Evolutionary conservation across 2,329 filamentous ascomycete genomes (phyloP).

Genomic region (Hymenoscyphus infarciens): DNA sequence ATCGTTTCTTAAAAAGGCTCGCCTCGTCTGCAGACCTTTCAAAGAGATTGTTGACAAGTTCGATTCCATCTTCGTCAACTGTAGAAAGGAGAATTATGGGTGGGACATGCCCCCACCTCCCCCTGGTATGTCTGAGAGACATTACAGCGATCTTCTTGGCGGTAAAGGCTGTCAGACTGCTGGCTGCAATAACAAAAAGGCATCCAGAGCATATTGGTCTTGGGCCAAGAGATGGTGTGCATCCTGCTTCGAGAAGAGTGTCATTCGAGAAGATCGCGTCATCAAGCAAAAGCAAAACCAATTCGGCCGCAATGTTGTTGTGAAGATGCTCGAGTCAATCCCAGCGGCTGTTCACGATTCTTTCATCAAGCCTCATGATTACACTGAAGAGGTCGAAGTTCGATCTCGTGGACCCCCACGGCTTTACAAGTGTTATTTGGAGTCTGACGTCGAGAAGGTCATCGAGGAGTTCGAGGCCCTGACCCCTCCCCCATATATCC

Average conservation of each 20-base stretch:
- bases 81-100: slow-evolving; percentile 32
- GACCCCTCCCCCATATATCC: slow-evolving; percentile 24
- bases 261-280: slow-evolving; percentile 33
- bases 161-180: slow-evolving; percentile 32
- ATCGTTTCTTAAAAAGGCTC: slow-evolving; percentile 31
- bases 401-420: slow-evolving; percentile 23
- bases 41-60: slow-evolving; percentile 24
- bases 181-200: slow-evolving; percentile 26
- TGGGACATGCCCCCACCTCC: slow-evolving; percentile 28
- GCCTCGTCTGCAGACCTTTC: slow-evolving; percentile 25
- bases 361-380: slow-evolving; percentile 33
- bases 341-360: slow-evolving; percentile 34
- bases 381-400: slow-evolving; percentile 24
- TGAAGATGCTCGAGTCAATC: slow-evolving; percentile 33
- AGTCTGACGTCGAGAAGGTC: slow-evolving; percentile 26
- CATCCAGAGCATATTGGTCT: slow-evolving; percentile 33
- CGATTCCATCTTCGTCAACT: slow-evolving; percentile 31
- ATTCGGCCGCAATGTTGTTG: slow-evolving; percentile 22
- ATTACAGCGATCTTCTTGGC: slow-evolving; percentile 32
- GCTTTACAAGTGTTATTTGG: slow-evolving; percentile 32
- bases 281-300: slow-evolving; percentile 26
- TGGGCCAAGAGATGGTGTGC: slow-evolving; percentile 34
- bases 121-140: slow-evolving; percentile 24
- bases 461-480: slow-evolving; percentile 31
- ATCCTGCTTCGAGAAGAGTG: slow-evolving; percentile 29